A percentile compares a stretch with the other conserved stretches of the same genome.
phyloP scores from a whole-genome alignment of 2,329 filamentous ascomycete genomes.

The Alternaria brassicicola region DNA sequence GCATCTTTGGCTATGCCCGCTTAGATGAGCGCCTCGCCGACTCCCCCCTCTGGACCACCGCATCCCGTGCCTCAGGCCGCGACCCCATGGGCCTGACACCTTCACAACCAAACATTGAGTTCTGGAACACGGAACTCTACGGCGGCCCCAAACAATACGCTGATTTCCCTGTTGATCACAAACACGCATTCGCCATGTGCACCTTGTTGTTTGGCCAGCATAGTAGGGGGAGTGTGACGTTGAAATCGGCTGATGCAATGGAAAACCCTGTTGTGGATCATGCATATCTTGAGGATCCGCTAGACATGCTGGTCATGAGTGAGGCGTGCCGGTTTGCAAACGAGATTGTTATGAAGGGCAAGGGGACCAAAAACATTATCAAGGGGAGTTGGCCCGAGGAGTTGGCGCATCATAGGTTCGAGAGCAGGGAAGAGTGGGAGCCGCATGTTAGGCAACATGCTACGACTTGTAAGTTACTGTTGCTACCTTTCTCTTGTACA shows the following conservation, averaged over 20 bases:
- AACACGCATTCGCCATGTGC: slow-evolving; percentile 65
- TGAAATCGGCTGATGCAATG: slow-evolving; percentile 56
- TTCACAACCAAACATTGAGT: slow-evolving; percentile 65
- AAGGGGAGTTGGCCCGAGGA: slow-evolving; percentile 65
- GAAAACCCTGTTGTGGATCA: slow-evolving; percentile 64
- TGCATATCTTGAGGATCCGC: slow-evolving; percentile 62
- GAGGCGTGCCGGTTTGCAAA: slow-evolving; percentile 66
- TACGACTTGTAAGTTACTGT: slow-evolving; percentile 59
- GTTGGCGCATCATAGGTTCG: slow-evolving; percentile 59
- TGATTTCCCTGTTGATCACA: slow-evolving; percentile 59
- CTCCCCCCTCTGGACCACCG: slow-evolving; percentile 61
- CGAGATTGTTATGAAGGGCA: slow-evolving; percentile 64
- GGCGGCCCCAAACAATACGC: slow-evolving; percentile 65
- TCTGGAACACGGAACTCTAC: slow-evolving; percentile 68
- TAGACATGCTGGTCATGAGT: slow-evolving; percentile 64
- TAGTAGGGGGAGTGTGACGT: slow-evolving; percentile 61
- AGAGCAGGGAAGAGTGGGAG: slow-evolving; percentile 63
- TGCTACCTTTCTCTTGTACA: no score
- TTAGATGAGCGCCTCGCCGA: slow-evolving; percentile 64
- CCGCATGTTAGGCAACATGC: slow-evolving; percentile 63
- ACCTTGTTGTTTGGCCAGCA: slow-evolving; percentile 64
- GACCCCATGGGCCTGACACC: slow-evolving; percentile 67
- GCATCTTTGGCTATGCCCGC: slow-evolving; percentile 66
- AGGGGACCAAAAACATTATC: slow-evolving; percentile 63
- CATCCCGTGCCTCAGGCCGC: slow-evolving; percentile 52